Evolutionary conservation across 2,329 filamentous ascomycete species (phyloP), one percentile per base, ranked within the genome.

Genomic region (Cordyceps pruinosa): DNA sequence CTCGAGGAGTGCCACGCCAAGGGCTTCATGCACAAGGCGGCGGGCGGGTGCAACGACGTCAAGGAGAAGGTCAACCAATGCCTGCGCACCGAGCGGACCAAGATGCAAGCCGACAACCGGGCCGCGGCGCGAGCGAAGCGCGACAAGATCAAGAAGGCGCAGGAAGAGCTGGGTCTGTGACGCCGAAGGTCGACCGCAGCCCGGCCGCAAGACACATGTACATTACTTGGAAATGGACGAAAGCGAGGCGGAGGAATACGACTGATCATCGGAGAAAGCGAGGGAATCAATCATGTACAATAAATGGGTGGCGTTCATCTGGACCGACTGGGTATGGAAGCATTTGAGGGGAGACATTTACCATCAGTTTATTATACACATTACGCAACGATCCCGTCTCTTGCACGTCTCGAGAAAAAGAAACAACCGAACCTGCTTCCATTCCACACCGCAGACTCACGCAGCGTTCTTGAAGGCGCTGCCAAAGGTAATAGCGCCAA

Each of bases 1-100:
- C 89, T 99, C 64, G 94, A 97, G 68, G 90, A 97, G 77, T 99
- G 94, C 76, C 94, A 99, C 70, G 88, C 89, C 32, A 83, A 82
- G 59, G 94, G 94, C 56, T 99, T 99, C 75, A 75, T 99, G 58
- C 92, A 89, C 83, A 97, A 96, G 74, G 86, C 89, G 2, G 76
- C 90, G 60, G 94, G 94, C 57, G 90, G 88, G 78, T 99, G 94
- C 82, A 97, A 90, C 72, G 82, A 86, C 41, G 82, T 88, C 61
- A 99, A 99, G 73, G 79, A 84, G 42, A 78, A 90, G 58, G 89
- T 99, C 65, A 94, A 89, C 73, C 81, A 84, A 68, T 99, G 94
- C 69, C 80, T 99, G 53, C 84, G 89, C 61, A 85, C 81, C 37
- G 90, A 96, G 72, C 83, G 94, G 67, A 75, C 86, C 52, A 89